A percentile compares a stretch with the other conserved stretches of the same genome.
Conservation (phyloP, 73 alveolate genomes). For the Paramecium biaurelia region DNA sequence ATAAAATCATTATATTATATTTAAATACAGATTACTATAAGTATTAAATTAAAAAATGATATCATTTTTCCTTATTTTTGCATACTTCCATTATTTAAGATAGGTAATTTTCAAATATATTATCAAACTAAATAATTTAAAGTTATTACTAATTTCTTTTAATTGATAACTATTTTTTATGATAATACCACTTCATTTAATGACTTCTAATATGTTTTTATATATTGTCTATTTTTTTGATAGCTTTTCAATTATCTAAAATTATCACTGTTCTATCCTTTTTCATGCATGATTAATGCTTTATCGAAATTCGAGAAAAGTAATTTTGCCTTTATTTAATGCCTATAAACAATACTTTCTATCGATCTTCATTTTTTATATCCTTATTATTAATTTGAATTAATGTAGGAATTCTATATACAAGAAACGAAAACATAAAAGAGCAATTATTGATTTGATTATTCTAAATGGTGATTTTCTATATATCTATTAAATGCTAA, state of each 20-base stretch:
- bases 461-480: conserved; percentile 80
- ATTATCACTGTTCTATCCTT: conserved; percentile 13
- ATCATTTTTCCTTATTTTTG: not conserved
- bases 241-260: conserved; percentile 38
- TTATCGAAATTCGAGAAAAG: conserved; percentile 90
- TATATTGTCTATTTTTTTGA: conserved; percentile 18
- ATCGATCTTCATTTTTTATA: conserved; percentile 83
- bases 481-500: conserved; percentile 70
- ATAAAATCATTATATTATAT: not conserved
- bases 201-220: conserved; percentile 37
- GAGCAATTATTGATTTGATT: conserved; percentile 64
- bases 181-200: not conserved
- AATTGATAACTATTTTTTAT: not conserved
- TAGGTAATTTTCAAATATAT: not conserved
- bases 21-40: no score
- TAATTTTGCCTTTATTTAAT: conserved; percentile 70
- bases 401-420: conserved; percentile 92
- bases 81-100: not conserved
- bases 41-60: not conserved
- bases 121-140: not conserved
- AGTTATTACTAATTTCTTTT: not conserved
- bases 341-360: conserved; percentile 1
- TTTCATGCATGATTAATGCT: conserved; percentile 78
- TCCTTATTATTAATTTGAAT: conserved; percentile 78
- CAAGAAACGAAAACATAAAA: conserved; percentile 78